A percentile compares a stretch with the other conserved stretches of the same genome.
phyloP scores from a whole-genome alignment of 805 yeast genomes.

The Metschnikowia cerradonensis region DNA sequence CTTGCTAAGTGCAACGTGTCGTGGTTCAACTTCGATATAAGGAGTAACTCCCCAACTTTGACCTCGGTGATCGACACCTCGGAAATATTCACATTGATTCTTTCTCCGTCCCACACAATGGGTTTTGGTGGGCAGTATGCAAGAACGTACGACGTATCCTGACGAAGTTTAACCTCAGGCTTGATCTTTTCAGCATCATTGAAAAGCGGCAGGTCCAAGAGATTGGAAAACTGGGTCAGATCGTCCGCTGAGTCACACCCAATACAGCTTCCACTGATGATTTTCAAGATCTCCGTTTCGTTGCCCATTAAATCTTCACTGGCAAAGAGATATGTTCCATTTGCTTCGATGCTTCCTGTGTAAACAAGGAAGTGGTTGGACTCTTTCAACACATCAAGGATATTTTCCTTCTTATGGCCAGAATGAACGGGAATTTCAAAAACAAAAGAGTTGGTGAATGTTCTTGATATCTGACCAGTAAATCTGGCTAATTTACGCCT shows the following conservation, averaged over 20 bases:
- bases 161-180: conserved; percentile 6
- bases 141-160: conserved; percentile 57
- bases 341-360: conserved; percentile 65
- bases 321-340: conserved; percentile 79
- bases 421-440: conserved; percentile 46
- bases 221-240: conserved; percentile 25
- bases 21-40: conserved; percentile 60
- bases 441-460: conserved; percentile 69
- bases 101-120: conserved; percentile 84
- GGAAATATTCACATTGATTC: conserved; percentile 50
- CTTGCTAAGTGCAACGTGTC: conserved; percentile 50
- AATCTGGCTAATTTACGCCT: conserved; percentile 83
- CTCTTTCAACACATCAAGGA: conserved; percentile 56
- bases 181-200: conserved; percentile 5
- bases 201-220: conserved; percentile 8
- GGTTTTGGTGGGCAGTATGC: conserved; percentile 80
- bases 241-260: conserved; percentile 32
- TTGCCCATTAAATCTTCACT: conserved; percentile 50
- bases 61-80: conserved; percentile 50
- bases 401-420: conserved; percentile 43
- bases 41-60: conserved; percentile 62
- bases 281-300: conserved; percentile 35
- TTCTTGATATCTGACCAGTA: conserved; percentile 58
- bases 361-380: conserved; percentile 73
- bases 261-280: conserved; percentile 37